These are phyloP conservation scores for Tympanopsis confertula DNA, from an alignment of 2,329 filamentous ascomycete genomes.

Conservation along the genomic window DNA sequence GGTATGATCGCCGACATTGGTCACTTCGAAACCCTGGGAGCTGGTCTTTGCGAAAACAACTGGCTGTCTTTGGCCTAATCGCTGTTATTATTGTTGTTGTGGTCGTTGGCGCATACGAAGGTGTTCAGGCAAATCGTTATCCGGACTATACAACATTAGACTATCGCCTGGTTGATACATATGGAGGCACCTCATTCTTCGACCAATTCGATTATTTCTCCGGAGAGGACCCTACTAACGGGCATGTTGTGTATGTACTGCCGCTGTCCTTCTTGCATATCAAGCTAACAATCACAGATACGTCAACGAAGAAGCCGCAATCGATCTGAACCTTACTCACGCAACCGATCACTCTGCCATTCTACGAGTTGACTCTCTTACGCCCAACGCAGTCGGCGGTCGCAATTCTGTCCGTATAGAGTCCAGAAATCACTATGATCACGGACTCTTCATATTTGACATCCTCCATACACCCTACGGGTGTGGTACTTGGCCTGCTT, in stretches of 20 bases:
- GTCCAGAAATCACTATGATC: slow-evolving; percentile 45
- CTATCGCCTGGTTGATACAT: background rate
- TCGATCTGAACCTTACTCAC: slow-evolving; percentile 43
- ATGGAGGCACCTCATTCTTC: background rate
- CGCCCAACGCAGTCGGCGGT: slow-evolving; percentile 36
- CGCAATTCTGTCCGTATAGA: slow-evolving; percentile 52
- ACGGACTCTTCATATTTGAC: slow-evolving; percentile 59
- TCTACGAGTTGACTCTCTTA: slow-evolving; percentile 43
- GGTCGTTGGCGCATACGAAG: background rate
- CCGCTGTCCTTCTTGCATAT: background rate
- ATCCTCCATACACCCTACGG: slow-evolving; percentile 51
- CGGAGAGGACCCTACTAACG: background rate
- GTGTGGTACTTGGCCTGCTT: slow-evolving; percentile 52
- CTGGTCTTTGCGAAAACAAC: background rate
- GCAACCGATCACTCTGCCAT: slow-evolving; percentile 39
- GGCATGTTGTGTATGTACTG: background rate
- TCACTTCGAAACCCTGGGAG: background rate
- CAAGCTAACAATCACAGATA: background rate
- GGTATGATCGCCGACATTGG: background rate
- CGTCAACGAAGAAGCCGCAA: background rate
- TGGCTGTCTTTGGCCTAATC: background rate
- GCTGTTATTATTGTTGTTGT: background rate
- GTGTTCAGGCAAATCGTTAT: background rate
- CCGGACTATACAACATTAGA: background rate
- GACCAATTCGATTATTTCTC: slow-evolving; percentile 1